Evolutionary conservation across 495 filamentous ascomycete genomes (phyloP).

Genomic region (Podospora sp.): DNA sequence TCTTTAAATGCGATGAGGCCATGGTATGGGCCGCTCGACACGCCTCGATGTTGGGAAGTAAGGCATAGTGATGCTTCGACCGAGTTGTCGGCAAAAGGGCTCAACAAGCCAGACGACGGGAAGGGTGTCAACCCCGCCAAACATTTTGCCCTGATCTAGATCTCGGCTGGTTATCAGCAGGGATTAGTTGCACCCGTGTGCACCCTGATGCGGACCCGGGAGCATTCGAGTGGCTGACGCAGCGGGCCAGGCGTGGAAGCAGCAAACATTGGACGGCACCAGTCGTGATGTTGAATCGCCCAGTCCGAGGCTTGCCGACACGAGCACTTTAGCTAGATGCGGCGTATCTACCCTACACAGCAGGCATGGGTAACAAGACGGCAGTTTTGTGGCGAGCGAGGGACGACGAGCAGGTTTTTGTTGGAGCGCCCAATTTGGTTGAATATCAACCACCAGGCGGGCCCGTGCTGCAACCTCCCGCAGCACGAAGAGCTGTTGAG

Average conservation of each 20-base stretch:
- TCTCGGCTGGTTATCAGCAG: conserved; percentile 23
- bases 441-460: conserved; percentile 3
- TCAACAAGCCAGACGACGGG: not conserved
- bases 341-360: not conserved
- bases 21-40: too few species aligned
- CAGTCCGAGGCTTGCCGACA: conserved; percentile 1
- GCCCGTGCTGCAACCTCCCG: not conserved
- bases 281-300: not conserved
- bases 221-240: conserved; percentile 17
- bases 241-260: not conserved
- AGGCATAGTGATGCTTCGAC: too few species aligned
- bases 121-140: conserved; percentile 5
- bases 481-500: not conserved
- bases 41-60: too few species aligned
- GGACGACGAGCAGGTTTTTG: not conserved
- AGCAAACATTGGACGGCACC: conserved; percentile 14
- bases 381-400: not conserved
- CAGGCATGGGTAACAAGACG: not conserved
- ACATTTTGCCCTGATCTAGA: conserved; percentile 21
- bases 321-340: not conserved
- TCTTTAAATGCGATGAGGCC: too few species aligned
- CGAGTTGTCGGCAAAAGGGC: not conserved
- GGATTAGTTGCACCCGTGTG: conserved; percentile 5
- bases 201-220: not conserved
- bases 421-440: conserved; percentile 1